Evolutionary conservation across 495 filamentous ascomycete genomes (phyloP).

Genomic region (Saxophila tyrrhenica): DNA sequence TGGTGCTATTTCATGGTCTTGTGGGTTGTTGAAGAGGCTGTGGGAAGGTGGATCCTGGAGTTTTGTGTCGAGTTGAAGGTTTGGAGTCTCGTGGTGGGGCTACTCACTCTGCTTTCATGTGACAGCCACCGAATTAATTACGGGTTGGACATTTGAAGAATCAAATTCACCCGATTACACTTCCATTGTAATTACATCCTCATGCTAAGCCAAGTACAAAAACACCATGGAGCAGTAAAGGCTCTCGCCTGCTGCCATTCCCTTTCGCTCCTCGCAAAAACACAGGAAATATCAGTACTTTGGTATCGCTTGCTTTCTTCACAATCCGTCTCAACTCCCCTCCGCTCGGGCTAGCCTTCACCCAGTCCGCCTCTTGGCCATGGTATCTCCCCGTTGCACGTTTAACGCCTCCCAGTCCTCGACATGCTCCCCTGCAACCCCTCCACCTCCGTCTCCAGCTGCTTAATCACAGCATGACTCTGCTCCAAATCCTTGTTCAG

Average conservation of each 20-base stretch:
- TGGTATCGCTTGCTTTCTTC: conserved; percentile 1
- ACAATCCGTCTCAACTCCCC: background rate
- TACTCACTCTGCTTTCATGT: no score
- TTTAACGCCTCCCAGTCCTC: conserved; percentile 87
- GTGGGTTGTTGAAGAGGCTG: no score
- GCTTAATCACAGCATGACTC: conserved; percentile 94
- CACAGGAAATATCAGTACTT: background rate
- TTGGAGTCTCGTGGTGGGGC: no score
- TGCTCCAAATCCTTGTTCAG: conserved; percentile 98
- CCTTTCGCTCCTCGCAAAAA: background rate
- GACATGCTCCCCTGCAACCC: conserved; percentile 82
- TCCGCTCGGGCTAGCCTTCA: no score
- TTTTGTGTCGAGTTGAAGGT: no score
- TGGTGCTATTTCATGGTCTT: no score
- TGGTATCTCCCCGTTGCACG: background rate
- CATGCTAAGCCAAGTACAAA: background rate
- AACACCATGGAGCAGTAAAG: background rate
- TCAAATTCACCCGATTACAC: background rate
- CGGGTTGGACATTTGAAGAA: no score
- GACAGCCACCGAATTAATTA: no score
- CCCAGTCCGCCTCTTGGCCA: background rate
- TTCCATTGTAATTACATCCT: background rate
- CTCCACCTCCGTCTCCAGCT: conserved; percentile 86
- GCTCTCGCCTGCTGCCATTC: background rate
- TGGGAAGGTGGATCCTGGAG: no score